phyloP scores from a whole-genome alignment of 257 asterid genomes.

The Handroanthus guayacan region DNA sequence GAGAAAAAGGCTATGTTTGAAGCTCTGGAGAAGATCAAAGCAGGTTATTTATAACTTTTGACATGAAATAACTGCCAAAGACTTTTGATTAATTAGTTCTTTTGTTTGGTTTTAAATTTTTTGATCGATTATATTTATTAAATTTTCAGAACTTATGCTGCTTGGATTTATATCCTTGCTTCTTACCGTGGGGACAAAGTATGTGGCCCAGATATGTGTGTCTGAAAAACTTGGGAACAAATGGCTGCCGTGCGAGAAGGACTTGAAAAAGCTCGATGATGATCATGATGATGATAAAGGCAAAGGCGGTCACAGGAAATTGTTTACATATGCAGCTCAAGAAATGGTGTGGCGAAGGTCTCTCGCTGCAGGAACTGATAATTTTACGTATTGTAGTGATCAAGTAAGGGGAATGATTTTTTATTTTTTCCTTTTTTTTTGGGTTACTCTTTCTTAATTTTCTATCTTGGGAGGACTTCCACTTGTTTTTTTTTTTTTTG shows the following conservation, averaged over 20 bases:
- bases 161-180: slow-evolving; percentile 75
- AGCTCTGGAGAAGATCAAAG: slow-evolving; percentile 75
- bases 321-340: slow-evolving; percentile 38
- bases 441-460: background rate
- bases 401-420: slow-evolving; percentile 15
- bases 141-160: slow-evolving; percentile 62
- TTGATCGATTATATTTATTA: background rate
- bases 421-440: background rate
- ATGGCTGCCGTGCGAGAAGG: slow-evolving; percentile 66
- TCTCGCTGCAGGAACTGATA: slow-evolving; percentile 43
- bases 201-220: slow-evolving; percentile 60
- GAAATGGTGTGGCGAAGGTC: slow-evolving; percentile 50
- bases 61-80: background rate
- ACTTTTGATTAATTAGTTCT: background rate
- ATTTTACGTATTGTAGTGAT: slow-evolving; percentile 38
- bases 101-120: background rate
- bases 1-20: slow-evolving; percentile 69
- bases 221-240: slow-evolving; percentile 51
- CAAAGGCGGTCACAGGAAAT: slow-evolving; percentile 40
- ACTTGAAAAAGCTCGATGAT: background rate
- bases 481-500: background rate
- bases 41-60: slow-evolving; percentile 44
- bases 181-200: slow-evolving; percentile 58
- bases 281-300: slow-evolving; percentile 21
- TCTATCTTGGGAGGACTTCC: background rate